phyloP scores from a whole-genome alignment of 441 rosid genomes.

The Bruguiera hainesii region DNA sequence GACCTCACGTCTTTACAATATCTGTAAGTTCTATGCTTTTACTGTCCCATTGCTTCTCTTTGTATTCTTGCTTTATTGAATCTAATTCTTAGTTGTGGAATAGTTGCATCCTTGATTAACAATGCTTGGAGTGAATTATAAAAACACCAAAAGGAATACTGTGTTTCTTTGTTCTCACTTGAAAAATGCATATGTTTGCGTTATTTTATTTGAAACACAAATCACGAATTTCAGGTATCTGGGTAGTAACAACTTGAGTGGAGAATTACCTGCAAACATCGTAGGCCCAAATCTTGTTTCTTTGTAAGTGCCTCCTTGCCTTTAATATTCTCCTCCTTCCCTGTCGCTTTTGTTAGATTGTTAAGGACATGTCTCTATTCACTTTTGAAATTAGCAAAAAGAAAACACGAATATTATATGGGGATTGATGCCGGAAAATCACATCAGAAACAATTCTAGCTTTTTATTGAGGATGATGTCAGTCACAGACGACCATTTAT shows the following conservation, averaged over 20 bases:
- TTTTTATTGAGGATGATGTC: too few species aligned
- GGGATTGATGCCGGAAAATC: not conserved
- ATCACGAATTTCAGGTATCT: conserved; percentile 36
- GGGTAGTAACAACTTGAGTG: conserved; percentile 46
- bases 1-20: conserved; percentile 28
- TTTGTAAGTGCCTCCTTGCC: conserved; percentile 32
- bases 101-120: not conserved
- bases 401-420: not conserved
- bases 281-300: conserved; percentile 33
- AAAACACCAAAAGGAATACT: not conserved
- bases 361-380: too few species aligned
- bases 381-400: not conserved
- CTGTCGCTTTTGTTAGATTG: not conserved
- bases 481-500: too few species aligned
- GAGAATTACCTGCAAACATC: conserved; percentile 41
- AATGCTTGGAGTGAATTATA: not conserved
- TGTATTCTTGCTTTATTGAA: not conserved
- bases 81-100: not conserved
- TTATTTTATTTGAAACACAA: conserved; percentile 11
- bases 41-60: not conserved
- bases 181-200: not conserved
- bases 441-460: too few species aligned
- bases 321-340: not conserved
- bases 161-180: not conserved
- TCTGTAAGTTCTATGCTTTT: conserved; percentile 31